Evolutionary conservation across 805 yeast genomes (phyloP), one percentile per base, ranked within the genome.

Genomic region (Pachysolen tannophilus): DNA sequence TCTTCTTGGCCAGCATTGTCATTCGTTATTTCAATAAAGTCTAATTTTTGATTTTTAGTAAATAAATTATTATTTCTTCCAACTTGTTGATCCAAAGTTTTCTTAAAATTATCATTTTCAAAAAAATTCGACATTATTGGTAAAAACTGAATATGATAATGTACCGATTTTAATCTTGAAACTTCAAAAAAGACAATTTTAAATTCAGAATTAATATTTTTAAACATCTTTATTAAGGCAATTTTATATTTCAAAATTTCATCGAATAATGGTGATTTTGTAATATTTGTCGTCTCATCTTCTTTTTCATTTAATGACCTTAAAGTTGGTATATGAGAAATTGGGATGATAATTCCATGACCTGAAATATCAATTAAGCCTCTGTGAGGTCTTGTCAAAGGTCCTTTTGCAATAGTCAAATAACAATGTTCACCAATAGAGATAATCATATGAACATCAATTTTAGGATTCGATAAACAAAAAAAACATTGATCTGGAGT

Each of bases 361-460:
- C 94, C 95, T 0, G 94, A 73, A 48, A 83, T 78, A 7, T 63
- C 59, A 49, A 68, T 58, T 3, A 69, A 55, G 3, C 59, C 56
- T 10, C 61, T 60, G 8, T 52, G 56, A 1, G 79, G 72, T 19
- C 67, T 56, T 2, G 83, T 72, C 14, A 87, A 56, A 0, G 97
- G 96, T 0, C 97, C 97, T 49, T 82, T 86, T 1, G 95, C 94
- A 11, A 78, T 65, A 0, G 96, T 79, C 38, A 87, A 33, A 51
- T 86, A 87, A 0, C 75, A 58, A 30, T 63, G 61, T 9, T 69
- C 67, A 1, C 84, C 90, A 34, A 88, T 80, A 0, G 92, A 72
- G 1, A 86, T 67, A 9, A 87, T 73, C 81, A 88, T 75, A 53
- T 86, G 94, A 2, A 82, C 65, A 43, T 81, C 88, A 6, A 82